These are phyloP conservation scores for Hortiboletus campestris DNA, from an alignment of 768 basidiomycete species.

Conservation along the genomic window DNA sequence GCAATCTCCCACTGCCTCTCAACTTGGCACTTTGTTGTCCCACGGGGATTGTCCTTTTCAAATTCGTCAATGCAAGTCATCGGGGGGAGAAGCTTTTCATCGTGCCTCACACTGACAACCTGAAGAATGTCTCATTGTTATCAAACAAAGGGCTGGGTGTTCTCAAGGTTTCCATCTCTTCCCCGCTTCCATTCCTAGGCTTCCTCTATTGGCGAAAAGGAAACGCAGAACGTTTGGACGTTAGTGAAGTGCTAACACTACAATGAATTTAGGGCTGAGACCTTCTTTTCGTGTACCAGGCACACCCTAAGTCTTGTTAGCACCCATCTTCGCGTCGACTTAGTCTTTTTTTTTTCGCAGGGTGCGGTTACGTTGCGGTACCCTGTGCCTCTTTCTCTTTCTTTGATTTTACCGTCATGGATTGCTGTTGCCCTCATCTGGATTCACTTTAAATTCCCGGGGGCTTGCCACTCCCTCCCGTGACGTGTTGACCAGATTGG, in stretches of 20 bases:
- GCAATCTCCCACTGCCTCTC: too few relatives aligned
- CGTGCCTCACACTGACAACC: constrained; percentile 8
- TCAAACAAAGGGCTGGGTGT: constrained; percentile 11
- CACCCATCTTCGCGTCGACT: neutral
- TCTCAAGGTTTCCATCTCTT: neutral
- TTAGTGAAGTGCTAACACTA: neutral
- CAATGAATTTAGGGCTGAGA: constrained; percentile 20
- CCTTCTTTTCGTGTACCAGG: constrained; percentile 21
- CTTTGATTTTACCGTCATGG: constrained; percentile 14
- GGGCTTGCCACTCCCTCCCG: constrained; percentile 30
- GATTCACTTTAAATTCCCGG: constrained; percentile 22
- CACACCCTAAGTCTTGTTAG: constrained; percentile 18
- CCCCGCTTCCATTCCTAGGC: neutral
- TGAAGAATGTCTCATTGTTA: neutral
- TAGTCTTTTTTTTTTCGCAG: neutral
- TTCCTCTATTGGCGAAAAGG: constrained; percentile 10
- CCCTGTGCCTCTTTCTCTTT: constrained; percentile 7
- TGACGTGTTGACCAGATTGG: constrained; percentile 28
- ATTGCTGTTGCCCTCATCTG: constrained; percentile 1
- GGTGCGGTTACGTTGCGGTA: constrained; percentile 16
- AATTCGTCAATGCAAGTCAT: neutral
- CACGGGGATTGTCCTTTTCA: neutral
- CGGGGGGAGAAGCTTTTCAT: neutral
- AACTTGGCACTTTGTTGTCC: neutral
- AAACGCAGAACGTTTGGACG: neutral